Percentiles rank a stretch among this genome's conserved stretches.
Evolutionary conservation across 2,329 filamentous ascomycete genomes (phyloP).

Genomic region (Talaromyces amestolkiae): DNA sequence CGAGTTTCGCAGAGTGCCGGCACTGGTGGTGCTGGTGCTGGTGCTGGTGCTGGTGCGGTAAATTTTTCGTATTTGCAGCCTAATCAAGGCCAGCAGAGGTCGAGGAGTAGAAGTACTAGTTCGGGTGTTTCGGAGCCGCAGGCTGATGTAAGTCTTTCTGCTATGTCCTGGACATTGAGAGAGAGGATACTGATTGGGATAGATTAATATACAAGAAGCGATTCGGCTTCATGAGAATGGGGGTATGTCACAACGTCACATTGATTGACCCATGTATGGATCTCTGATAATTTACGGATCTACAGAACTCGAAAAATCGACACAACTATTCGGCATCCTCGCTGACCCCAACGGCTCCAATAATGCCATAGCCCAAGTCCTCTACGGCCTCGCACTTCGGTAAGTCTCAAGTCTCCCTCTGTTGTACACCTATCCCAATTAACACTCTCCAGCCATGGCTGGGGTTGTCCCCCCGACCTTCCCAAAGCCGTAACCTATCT

Average conservation of each 20-base stretch:
- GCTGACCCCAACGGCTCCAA: slow-evolving; percentile 82
- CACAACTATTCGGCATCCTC: slow-evolving; percentile 77
- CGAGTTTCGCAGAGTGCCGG: slow-evolving; percentile 5
- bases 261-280: too few species aligned
- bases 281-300: background rate
- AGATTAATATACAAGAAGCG: slow-evolving; percentile 81
- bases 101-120: slow-evolving; percentile 34
- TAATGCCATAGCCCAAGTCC: slow-evolving; percentile 90
- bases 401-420: slow-evolving; percentile 42
- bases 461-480: slow-evolving; percentile 77
- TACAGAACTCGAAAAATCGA: slow-evolving; percentile 69
- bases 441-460: slow-evolving; percentile 67
- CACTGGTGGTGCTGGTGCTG: background rate
- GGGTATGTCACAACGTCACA: slow-evolving; percentile 35
- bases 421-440: slow-evolving; percentile 12
- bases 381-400: slow-evolving; percentile 89
- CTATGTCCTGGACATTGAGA: background rate
- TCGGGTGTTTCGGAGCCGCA: slow-evolving; percentile 31
- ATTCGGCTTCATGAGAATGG: slow-evolving; percentile 88
- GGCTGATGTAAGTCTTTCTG: slow-evolving; percentile 36
- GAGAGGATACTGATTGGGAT: background rate
- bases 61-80: slow-evolving; percentile 13
- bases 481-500: slow-evolving; percentile 77
- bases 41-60: background rate
- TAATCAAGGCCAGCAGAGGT: slow-evolving; percentile 23